These are phyloP conservation scores for Nicotiana obtusifolia DNA, from an alignment of 257 asterid genomes.

Conservation along the genomic window DNA sequence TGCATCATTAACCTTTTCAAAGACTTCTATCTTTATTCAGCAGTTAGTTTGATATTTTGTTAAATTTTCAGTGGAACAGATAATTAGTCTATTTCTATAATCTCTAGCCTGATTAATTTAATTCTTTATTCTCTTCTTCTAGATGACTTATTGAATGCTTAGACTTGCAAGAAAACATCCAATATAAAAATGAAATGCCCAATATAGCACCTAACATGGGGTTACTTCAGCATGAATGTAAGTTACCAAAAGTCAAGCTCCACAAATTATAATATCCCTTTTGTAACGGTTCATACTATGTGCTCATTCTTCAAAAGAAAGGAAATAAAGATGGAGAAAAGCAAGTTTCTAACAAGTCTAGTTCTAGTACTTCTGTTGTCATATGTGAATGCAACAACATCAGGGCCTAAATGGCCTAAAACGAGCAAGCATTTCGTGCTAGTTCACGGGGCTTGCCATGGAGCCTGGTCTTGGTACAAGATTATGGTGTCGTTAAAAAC, in stretches of 20 bases:
- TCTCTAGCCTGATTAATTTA: not conserved
- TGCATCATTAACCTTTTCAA: too few relatives aligned
- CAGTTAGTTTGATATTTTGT: too few relatives aligned
- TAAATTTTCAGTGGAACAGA: not conserved
- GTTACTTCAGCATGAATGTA: not conserved
- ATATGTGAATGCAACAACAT: not conserved
- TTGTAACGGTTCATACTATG: not conserved
- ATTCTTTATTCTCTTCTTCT: not conserved
- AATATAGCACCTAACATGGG: not conserved
- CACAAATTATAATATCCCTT: not conserved
- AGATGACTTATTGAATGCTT: not conserved
- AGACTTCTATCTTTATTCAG: too few relatives aligned
- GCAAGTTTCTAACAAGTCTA: not conserved
- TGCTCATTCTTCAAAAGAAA: not conserved
- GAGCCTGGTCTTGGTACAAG: conserved; percentile 44
- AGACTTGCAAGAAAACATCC: not conserved
- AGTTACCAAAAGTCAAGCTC: not conserved
- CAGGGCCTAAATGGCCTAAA: not conserved
- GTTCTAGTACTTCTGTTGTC: not conserved
- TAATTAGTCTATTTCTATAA: not conserved
- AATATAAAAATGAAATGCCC: not conserved
- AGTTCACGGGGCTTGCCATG: conserved; percentile 33
- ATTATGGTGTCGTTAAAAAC: conserved; percentile 8
- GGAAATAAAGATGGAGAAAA: not conserved
- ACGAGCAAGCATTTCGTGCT: conserved; percentile 26